Percentiles rank a stretch among this genome's conserved stretches.
phyloP scores from a whole-genome alignment of 768 basidiomycete species.

The Cubamyces sp. region DNA sequence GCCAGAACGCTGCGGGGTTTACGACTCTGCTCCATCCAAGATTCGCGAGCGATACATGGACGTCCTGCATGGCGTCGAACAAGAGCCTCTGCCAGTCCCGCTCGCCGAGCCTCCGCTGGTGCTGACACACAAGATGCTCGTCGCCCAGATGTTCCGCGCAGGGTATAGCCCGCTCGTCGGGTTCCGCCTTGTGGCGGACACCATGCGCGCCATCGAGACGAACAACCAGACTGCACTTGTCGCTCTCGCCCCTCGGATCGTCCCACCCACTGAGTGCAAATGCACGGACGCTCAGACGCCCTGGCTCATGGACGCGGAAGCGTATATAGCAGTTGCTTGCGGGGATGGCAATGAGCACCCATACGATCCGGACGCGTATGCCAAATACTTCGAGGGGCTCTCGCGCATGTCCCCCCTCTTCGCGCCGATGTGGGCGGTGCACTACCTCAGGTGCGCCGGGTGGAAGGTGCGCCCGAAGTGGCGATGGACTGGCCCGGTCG shows the following conservation, averaged over 20 bases:
- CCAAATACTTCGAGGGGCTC: slow-evolving; percentile 10
- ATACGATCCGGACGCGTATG: slow-evolving; percentile 12
- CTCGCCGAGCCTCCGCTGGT: slow-evolving; percentile 20
- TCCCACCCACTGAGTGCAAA: slow-evolving; percentile 16
- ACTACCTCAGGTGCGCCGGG: slow-evolving; percentile 22
- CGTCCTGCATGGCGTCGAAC: slow-evolving; percentile 11
- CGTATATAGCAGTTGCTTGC: slow-evolving; percentile 19
- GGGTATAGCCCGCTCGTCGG: slow-evolving; percentile 12
- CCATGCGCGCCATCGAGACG: slow-evolving; percentile 17
- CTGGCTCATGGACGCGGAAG: slow-evolving; percentile 14
- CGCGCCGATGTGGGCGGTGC: slow-evolving; percentile 21
- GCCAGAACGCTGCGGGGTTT: slow-evolving; percentile 29
- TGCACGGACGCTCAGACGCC: slow-evolving; percentile 1
- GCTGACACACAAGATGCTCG: slow-evolving; percentile 17
- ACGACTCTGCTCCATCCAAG: slow-evolving; percentile 26
- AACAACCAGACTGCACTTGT: slow-evolving; percentile 19
- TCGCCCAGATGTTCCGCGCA: slow-evolving; percentile 9
- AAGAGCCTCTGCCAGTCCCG: slow-evolving; percentile 15
- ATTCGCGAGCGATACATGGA: slow-evolving; percentile 28
- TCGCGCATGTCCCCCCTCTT: background rate
- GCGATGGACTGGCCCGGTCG: slow-evolving; percentile 27
- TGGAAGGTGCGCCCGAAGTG: slow-evolving; percentile 26
- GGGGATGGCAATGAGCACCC: slow-evolving; percentile 21
- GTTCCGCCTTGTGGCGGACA: slow-evolving; percentile 15
- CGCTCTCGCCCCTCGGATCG: slow-evolving; percentile 10